Evolutionary conservation across 148 eudicot genomes (phyloP).

Genomic region (Rhododendron vialii): DNA sequence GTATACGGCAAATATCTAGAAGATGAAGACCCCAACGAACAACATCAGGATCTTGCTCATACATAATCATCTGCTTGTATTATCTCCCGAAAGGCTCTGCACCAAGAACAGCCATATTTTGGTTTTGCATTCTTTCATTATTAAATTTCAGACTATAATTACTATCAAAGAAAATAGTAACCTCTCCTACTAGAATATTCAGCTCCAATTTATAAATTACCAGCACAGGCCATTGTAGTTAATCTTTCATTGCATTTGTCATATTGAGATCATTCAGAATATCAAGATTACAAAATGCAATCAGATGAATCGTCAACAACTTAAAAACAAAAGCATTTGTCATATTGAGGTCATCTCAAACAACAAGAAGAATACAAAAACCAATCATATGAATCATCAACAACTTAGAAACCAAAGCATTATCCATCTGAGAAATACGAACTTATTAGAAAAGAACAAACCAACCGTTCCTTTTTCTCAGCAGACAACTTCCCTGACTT

Average conservation of each 20-base stretch:
- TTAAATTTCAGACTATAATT: slow-evolving; percentile 1
- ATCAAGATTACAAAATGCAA: not conserved
- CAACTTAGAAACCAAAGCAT: not conserved
- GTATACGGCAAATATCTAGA: slow-evolving; percentile 31
- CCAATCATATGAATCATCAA: not conserved
- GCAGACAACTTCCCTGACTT: not conserved
- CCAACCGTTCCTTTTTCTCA: not conserved
- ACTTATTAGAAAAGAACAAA: not conserved
- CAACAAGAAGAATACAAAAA: not conserved
- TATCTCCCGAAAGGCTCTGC: slow-evolving; percentile 1
- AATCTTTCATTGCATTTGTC: not conserved
- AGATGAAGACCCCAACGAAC: slow-evolving; percentile 50
- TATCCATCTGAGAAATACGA: not conserved
- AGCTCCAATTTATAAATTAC: not conserved
- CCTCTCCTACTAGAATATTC: not conserved
- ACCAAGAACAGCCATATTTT: not conserved
- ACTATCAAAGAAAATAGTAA: not conserved
- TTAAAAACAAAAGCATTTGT: too few species aligned
- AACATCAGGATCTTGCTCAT: slow-evolving; percentile 44
- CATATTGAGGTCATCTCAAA: not conserved
- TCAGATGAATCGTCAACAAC: not conserved
- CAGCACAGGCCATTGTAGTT: not conserved
- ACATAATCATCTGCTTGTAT: slow-evolving; percentile 19
- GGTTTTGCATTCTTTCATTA: not conserved
- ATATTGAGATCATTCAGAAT: not conserved